phyloP scores from a whole-genome alignment of 148 eudicot genomes.

The Chenopodium album region DNA sequence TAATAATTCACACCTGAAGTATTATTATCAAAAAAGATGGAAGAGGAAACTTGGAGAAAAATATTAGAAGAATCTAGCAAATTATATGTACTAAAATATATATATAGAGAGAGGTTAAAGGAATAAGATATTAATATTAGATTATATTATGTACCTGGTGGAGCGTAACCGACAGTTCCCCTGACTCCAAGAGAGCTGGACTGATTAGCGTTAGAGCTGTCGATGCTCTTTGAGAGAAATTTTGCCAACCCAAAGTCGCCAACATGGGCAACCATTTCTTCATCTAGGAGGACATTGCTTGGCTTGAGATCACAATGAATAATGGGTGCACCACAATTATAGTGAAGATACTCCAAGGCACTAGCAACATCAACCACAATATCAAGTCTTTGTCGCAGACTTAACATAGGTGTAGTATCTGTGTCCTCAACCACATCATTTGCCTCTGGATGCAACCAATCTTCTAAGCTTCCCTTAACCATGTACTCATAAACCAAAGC shows the following conservation, averaged over 20 bases:
- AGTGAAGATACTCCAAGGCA: slow-evolving; percentile 42
- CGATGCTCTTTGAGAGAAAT: slow-evolving; percentile 8
- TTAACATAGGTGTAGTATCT: neutral
- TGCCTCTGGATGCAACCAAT: slow-evolving; percentile 22
- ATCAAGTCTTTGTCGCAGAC: slow-evolving; percentile 10
- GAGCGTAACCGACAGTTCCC: slow-evolving; percentile 35
- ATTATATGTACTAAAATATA: too few relatives aligned
- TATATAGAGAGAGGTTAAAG: too few relatives aligned
- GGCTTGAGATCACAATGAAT: slow-evolving; percentile 49
- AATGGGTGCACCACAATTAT: slow-evolving; percentile 11
- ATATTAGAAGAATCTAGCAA: too few relatives aligned
- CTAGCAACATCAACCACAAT: slow-evolving; percentile 37
- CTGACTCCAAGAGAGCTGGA: slow-evolving; percentile 27
- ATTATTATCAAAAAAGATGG: too few relatives aligned
- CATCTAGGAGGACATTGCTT: slow-evolving; percentile 39
- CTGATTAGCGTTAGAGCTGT: neutral
- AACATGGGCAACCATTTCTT: slow-evolving; percentile 40
- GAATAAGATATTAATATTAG: too few relatives aligned
- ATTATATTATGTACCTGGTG: slow-evolving; percentile 22
- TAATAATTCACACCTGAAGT: too few relatives aligned
- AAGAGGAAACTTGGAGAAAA: too few relatives aligned
- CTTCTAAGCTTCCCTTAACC: slow-evolving; percentile 20
- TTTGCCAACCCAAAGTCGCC: slow-evolving; percentile 48
- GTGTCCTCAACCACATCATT: neutral
- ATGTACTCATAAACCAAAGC: slow-evolving; percentile 31